Percentiles rank a stretch among this genome's conserved stretches.
phyloP scores from a whole-genome alignment of 352 stramenopile genomes.

The Aphanomyces euteiches region DNA sequence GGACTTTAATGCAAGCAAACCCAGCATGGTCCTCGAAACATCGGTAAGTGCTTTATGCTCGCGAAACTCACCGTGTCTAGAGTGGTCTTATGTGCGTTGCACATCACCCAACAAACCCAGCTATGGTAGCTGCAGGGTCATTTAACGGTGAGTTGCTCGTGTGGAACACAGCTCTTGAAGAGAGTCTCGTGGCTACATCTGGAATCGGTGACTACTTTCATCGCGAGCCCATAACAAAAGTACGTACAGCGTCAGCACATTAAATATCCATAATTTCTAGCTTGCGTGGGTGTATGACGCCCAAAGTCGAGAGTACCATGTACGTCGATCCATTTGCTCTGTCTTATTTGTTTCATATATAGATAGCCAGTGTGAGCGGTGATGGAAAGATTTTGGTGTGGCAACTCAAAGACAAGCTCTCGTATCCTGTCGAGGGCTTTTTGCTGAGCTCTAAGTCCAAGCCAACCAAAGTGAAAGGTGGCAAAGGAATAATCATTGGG shows the following conservation, averaged over 20 bases:
- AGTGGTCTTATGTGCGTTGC: constrained; percentile 85
- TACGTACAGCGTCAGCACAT: constrained; percentile 2
- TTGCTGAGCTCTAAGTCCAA: constrained; percentile 39
- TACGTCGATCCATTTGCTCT: constrained; percentile 28
- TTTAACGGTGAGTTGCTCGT: constrained; percentile 87
- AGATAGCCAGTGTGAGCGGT: constrained; percentile 71
- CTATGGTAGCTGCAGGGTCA: constrained; percentile 72
- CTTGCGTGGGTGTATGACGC: constrained; percentile 79
- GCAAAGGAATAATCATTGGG: constrained; percentile 39
- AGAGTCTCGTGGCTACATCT: constrained; percentile 64
- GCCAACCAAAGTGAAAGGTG: background rate
- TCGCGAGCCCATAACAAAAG: constrained; percentile 75
- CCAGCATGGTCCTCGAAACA: constrained; percentile 69
- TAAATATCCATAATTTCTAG: background rate
- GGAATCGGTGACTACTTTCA: constrained; percentile 88
- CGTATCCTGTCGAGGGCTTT: constrained; percentile 81
- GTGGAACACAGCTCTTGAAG: constrained; percentile 65
- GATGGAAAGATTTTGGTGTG: constrained; percentile 86
- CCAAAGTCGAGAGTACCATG: constrained; percentile 67
- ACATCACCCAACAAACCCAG: constrained; percentile 78
- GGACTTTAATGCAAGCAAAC: constrained; percentile 62
- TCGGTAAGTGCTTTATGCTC: constrained; percentile 39
- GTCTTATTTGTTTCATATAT: background rate
- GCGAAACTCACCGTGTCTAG: constrained; percentile 27
- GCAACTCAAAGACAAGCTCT: constrained; percentile 81